A percentile compares a stretch with the other conserved stretches of the same genome.
phyloP scores from a whole-genome alignment of 148 eudicot species.

The Rhododendron ferrugineum region DNA sequence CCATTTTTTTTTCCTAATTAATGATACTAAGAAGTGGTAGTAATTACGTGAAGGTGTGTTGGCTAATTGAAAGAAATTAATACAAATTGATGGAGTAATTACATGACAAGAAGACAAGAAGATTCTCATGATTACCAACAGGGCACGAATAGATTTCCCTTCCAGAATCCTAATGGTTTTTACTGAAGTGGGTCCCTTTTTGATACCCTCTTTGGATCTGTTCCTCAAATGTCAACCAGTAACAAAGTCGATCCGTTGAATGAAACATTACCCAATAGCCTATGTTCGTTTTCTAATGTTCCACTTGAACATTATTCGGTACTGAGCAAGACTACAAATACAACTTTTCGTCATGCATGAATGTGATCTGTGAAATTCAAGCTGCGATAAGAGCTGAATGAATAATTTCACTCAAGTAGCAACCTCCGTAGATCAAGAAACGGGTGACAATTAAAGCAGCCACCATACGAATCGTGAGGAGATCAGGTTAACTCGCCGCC shows the following conservation, averaged over 20 bases:
- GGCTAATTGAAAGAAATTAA: neutral
- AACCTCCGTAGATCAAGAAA: no score
- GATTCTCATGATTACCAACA: neutral
- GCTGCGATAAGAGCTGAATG: no score
- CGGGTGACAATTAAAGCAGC: neutral
- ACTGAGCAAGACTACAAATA: no score
- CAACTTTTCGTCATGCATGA: no score
- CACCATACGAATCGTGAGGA: neutral
- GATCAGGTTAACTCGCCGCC: no score
- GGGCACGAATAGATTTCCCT: neutral
- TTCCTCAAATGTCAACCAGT: neutral
- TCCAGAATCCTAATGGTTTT: neutral
- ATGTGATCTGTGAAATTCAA: no score
- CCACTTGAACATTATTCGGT: no score
- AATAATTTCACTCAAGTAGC: no score
- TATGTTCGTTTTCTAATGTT: no score
- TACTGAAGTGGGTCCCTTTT: neutral
- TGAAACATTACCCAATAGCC: neutral
- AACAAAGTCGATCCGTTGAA: neutral
- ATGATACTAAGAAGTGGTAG: neutral
- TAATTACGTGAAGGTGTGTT: neutral
- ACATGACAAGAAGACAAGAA: neutral
- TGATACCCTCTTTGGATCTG: neutral
- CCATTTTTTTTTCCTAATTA: neutral
- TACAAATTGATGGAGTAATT: neutral